Evolutionary conservation across 2,329 filamentous ascomycete species (phyloP), one percentile per base, ranked within the genome.

Genomic region (Nothophoma quercina): DNA sequence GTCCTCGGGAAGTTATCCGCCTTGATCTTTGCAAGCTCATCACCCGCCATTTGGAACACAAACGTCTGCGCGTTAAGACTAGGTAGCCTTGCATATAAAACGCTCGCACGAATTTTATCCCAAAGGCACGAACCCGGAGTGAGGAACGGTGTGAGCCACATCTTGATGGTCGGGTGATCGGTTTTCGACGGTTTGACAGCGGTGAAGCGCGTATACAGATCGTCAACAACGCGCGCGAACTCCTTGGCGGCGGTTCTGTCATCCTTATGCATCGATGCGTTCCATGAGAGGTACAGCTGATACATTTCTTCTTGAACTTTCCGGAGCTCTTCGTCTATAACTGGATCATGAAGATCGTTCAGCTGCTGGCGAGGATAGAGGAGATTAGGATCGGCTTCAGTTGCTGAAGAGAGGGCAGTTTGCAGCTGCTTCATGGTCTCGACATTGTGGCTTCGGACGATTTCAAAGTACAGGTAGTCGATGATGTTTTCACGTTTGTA

Each of bases 401-500:
- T 40, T 10, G 46, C 56, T 2, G 66, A 58, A 0, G 68, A 45
- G 9, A 54, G 51, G 1, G 16, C 4, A 0, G 65, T 39, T 3
- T 67, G 46, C 9, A 79, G 64, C 1, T 54, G 43, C 0, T 47
- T 39, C 7, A 72, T 54, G 0, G 72, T 72, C 13, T 67, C 61
- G 1, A 65, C 53, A n/a, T 77, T 69, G 18, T 74, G 74, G 2
- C 48, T 69, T 10, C 79, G 69, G 0, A 84, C 81, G 2, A 86
- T 75, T 0, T 70, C 56, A 15, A 85, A 88, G 56, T 83, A 86
- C 7, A 91, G 74, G 29, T 80, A 78, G 63, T 91, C 88, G 5
- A 88, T 78, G 3, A 90, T 83, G 49, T 89, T 83, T 1, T 64
- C 39, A 1, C 23, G 12, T 1, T 71, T 68, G 23, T 58, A 28